These are phyloP conservation scores for Vanrija sp. DNA, from an alignment of 1,284 basidiomycete genomes.

Conservation along the genomic window DNA sequence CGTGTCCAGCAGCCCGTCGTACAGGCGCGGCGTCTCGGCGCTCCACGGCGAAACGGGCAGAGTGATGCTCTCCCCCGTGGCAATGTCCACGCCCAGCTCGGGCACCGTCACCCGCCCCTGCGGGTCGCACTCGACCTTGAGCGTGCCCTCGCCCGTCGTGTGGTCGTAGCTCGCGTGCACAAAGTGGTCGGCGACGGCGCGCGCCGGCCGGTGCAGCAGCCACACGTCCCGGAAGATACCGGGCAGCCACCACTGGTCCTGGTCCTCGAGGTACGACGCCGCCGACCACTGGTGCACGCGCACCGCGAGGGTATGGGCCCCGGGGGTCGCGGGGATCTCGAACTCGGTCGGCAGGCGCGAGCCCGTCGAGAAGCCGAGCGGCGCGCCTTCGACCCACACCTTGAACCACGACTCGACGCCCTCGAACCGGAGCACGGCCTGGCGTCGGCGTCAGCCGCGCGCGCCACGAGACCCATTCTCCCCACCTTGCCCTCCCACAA, in stretches of 20 bases:
- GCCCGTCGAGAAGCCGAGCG: slow-evolving; percentile 17
- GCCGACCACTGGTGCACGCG: slow-evolving; percentile 21
- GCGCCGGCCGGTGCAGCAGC: slow-evolving; percentile 18
- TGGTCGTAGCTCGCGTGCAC: slow-evolving; percentile 23
- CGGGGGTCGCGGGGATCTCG: slow-evolving; percentile 9
- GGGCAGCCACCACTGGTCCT: slow-evolving; percentile 31
- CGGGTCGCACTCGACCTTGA: slow-evolving; percentile 20
- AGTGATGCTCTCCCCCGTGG: slow-evolving; percentile 8
- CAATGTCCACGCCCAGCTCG: slow-evolving; percentile 18
- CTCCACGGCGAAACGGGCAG: slow-evolving; percentile 14
- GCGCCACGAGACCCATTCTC: no score
- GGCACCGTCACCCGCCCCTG: slow-evolving; percentile 15
- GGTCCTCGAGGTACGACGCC: slow-evolving; percentile 22
- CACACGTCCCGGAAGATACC: slow-evolving; percentile 28
- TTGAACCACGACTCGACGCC: slow-evolving; percentile 28
- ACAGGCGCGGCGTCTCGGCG: slow-evolving; percentile 18
- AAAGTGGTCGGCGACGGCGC: slow-evolving; percentile 18
- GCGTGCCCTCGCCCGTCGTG: slow-evolving; percentile 13
- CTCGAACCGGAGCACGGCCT: slow-evolving; percentile 24
- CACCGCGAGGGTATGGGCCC: slow-evolving; percentile 4
- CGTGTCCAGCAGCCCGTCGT: slow-evolving; percentile 8
- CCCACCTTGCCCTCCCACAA: neutral
- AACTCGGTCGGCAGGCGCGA: slow-evolving; percentile 22
- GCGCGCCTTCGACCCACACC: slow-evolving; percentile 22
- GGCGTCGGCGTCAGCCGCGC: neutral